Conservation (phyloP, 495 filamentous ascomycete species). For the Annulohypoxylon bovei region DNA sequence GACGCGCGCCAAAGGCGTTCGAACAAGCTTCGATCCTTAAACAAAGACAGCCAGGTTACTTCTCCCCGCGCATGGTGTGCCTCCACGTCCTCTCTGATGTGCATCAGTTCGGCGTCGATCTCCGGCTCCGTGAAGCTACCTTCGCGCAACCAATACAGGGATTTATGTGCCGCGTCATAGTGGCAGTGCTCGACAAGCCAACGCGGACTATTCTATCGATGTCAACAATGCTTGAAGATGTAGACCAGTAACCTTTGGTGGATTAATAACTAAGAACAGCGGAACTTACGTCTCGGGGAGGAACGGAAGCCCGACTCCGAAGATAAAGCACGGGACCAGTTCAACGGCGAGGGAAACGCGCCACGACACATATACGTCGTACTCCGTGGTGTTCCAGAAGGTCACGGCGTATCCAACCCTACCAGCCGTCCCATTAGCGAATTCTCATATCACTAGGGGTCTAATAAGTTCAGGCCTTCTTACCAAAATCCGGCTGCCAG, state of each 20-base stretch:
- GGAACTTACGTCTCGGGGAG: conserved; percentile 59
- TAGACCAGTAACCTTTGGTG: not conserved
- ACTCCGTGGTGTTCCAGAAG: conserved; percentile 49
- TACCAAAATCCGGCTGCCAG: conserved; percentile 65
- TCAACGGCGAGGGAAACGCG: conserved; percentile 57
- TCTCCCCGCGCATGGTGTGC: conserved; percentile 42
- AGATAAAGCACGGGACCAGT: conserved; percentile 56
- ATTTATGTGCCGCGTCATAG: conserved; percentile 47
- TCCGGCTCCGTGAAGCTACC: conserved; percentile 50
- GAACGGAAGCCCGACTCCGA: conserved; percentile 57
- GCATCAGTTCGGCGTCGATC: conserved; percentile 49
- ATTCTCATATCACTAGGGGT: not conserved
- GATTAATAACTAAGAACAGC: not conserved
- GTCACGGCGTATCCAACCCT: conserved; percentile 59
- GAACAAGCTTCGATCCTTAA: conserved; percentile 52
- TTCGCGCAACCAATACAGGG: conserved; percentile 58
- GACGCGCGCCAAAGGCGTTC: conserved; percentile 58
- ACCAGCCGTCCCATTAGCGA: not conserved
- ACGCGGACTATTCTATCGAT: conserved; percentile 47
- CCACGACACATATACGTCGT: conserved; percentile 53
- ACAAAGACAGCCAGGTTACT: conserved; percentile 51
- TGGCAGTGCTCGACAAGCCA: conserved; percentile 61
- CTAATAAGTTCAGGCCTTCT: not conserved
- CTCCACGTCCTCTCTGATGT: conserved; percentile 52
- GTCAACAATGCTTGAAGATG: not conserved